phyloP scores from a whole-genome alignment of 768 basidiomycete species.

The Tubosaeta sp. region DNA sequence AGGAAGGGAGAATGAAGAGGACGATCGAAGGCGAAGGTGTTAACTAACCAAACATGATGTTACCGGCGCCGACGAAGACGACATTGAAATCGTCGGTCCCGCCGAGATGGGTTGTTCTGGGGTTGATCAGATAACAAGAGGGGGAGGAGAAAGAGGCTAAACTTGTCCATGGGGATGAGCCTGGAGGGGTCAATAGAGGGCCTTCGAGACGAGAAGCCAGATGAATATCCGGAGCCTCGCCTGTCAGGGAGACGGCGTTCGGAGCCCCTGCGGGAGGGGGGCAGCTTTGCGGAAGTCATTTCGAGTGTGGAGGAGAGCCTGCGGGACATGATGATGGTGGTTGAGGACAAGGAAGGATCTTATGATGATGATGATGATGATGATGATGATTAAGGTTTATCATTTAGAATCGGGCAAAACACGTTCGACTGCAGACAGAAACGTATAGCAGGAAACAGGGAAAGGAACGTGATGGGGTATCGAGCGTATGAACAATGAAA shows the following conservation, averaged over 20 bases:
- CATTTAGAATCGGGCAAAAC: neutral
- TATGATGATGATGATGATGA: neutral
- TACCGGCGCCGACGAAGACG: constrained; percentile 92
- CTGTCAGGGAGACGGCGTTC: constrained; percentile 44
- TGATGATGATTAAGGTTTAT: constrained; percentile 17
- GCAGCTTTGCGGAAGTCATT: constrained; percentile 29
- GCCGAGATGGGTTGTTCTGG: constrained; percentile 47
- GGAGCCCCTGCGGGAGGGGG: constrained; percentile 42
- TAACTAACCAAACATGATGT: constrained; percentile 92
- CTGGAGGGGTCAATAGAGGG: constrained; percentile 74
- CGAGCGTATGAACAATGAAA: constrained; percentile 20
- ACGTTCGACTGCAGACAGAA: constrained; percentile 1
- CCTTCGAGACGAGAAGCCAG: constrained; percentile 52
- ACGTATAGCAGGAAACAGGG: constrained; percentile 10
- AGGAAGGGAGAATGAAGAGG: constrained; percentile 9
- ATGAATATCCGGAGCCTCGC: constrained; percentile 43
- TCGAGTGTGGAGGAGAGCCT: constrained; percentile 27
- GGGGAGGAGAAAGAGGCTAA: constrained; percentile 14
- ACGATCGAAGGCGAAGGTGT: neutral
- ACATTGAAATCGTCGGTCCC: constrained; percentile 84
- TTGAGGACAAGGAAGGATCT: constrained; percentile 4
- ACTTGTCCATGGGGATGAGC: constrained; percentile 81
- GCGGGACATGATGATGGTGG: constrained; percentile 25
- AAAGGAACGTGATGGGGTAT: constrained; percentile 26
- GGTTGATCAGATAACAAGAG: constrained; percentile 3